Evolutionary conservation across 2,329 filamentous ascomycete species (phyloP), one percentile per base, ranked within the genome.

Genomic region (Aspergillus spinulosporus): DNA sequence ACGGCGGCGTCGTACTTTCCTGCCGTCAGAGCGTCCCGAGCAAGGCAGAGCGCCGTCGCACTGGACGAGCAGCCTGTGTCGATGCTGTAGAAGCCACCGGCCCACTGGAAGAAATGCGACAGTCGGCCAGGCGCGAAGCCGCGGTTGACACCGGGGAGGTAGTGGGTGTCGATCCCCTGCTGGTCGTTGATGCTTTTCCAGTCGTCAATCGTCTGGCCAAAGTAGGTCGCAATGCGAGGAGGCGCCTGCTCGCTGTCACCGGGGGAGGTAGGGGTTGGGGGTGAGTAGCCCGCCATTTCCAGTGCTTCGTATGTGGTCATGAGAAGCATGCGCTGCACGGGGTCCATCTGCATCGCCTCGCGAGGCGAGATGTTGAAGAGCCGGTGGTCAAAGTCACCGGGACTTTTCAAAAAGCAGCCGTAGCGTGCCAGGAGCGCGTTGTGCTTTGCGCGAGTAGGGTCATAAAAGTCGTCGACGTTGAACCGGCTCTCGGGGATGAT

Each of bases 281-380:
- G 9, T 5, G 39, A 40, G 39, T 55, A 55, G 0, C 65, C 65
- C 0, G 65, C 55, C 52, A 58, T 57, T 42, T 68, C 62, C 4
- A 68, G 49, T 0, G 88, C 88, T 68, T 92, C 88, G 64, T 90
- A 92, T 0, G 87, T 87, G 1, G 87, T 89, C 7, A 85, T 81
- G n/a, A 92, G 73, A 1, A 86, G 85, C 4, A 71, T 37, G 4
- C 71, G 55, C 28, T 72, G 69, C 44, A 58, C 46, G 0, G 69
- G 88, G 68, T 90, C 88, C 1, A 87, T 89, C 68, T 89, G 86
- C 50, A 81, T 81, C 21, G 88, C 88, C 72, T 90, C 88, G 61
- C 86, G 82, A 2, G 87, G 87, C 34, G 87, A 89, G 84, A 91
- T 90, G 71, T 88, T 88, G 80, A 90, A 90, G 74, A 91, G 90